Conservation (phyloP, 2,329 filamentous ascomycete genomes). For the Claviceps spartinae region DNA sequence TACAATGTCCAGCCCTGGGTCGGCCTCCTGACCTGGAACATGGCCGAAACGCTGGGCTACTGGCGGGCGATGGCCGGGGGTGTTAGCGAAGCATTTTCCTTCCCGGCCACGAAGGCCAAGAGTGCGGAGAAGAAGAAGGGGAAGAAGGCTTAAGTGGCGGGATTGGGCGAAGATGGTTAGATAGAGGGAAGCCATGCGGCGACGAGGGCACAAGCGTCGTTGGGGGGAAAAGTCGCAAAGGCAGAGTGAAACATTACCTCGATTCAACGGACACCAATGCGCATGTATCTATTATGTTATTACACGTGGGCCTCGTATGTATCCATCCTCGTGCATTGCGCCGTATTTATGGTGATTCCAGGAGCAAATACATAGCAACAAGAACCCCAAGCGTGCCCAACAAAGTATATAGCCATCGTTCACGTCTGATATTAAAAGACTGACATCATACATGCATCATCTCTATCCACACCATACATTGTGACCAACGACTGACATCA, state of each 20-base stretch:
- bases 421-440: neutral
- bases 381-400: too few relatives aligned
- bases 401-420: too few relatives aligned
- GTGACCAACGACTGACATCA: neutral
- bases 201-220: too few relatives aligned
- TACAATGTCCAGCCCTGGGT: constrained; percentile 99
- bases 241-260: too few relatives aligned
- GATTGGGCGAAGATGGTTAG: neutral
- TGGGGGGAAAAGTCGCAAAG: too few relatives aligned
- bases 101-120: constrained; percentile 52
- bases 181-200: too few relatives aligned
- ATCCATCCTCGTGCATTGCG: too few relatives aligned
- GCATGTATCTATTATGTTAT: too few relatives aligned
- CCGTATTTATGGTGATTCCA: too few relatives aligned
- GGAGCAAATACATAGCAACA: too few relatives aligned
- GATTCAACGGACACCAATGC: too few relatives aligned
- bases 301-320: too few relatives aligned
- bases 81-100: constrained; percentile 46
- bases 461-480: neutral
- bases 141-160: neutral
- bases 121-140: constrained; percentile 8
- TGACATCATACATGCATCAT: neutral
- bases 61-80: constrained; percentile 56
- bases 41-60: constrained; percentile 36
- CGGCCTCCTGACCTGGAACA: constrained; percentile 72